phyloP scores from a whole-genome alignment of 2,329 filamentous ascomycete species.

The Xylariaceae sp. region DNA sequence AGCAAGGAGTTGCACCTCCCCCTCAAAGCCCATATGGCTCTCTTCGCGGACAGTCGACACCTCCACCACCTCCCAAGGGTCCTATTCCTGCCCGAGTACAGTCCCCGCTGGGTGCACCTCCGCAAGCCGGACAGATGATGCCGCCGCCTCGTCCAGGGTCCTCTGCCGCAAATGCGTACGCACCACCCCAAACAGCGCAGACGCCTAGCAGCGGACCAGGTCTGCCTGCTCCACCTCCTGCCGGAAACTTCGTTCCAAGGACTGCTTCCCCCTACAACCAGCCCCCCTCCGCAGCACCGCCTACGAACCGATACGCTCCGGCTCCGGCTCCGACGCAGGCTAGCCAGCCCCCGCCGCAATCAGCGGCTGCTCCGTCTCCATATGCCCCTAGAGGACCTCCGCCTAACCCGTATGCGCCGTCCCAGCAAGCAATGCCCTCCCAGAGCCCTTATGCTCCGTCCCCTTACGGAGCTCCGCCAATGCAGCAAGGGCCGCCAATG shows the following conservation, averaged over 20 bases:
- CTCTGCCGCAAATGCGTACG: constrained; percentile 55
- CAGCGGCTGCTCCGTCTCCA: constrained; percentile 23
- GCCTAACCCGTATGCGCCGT: constrained; percentile 38
- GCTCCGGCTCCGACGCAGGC: constrained; percentile 49
- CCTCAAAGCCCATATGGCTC: constrained; percentile 50
- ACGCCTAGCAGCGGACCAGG: constrained; percentile 20
- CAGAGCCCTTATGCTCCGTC: constrained; percentile 56
- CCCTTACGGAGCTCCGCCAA: constrained; percentile 37
- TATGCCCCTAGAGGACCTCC: constrained; percentile 38
- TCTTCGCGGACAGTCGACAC: constrained; percentile 57
- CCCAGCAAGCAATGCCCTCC: constrained; percentile 37
- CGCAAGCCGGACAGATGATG: constrained; percentile 36
- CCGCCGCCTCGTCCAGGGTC: constrained; percentile 45
- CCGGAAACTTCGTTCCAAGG: constrained; percentile 48
- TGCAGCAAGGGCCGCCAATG: too few relatives aligned
- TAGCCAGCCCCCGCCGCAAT: constrained; percentile 33
- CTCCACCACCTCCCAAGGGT: constrained; percentile 78
- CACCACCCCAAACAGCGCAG: constrained; percentile 46
- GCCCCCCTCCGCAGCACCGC: constrained; percentile 62
- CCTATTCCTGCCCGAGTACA: constrained; percentile 60
- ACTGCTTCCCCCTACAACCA: constrained; percentile 82
- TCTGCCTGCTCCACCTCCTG: constrained; percentile 38
- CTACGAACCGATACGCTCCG: constrained; percentile 69
- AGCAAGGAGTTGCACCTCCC: constrained; percentile 46
- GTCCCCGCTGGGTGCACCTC: constrained; percentile 59